Percentiles rank a stretch among this genome's conserved stretches.
Conservation (phyloP, 2,329 filamentous ascomycete genomes). For the Diaporthe eres region DNA sequence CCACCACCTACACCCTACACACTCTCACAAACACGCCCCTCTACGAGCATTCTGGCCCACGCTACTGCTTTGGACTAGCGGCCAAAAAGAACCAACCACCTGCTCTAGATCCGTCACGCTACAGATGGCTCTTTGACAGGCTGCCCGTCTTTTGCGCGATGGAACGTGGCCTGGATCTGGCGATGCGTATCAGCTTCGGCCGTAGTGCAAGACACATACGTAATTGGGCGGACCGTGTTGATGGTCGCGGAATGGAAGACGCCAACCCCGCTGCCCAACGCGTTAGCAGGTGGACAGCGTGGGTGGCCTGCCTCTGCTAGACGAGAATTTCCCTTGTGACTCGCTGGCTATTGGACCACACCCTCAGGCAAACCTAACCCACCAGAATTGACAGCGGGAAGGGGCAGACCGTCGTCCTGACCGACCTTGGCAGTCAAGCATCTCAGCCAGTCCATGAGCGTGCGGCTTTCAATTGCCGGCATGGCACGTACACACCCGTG, state of each 20-base stretch:
- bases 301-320: too few species aligned
- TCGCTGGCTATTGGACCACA: background rate
- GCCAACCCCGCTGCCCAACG: background rate
- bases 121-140: constrained; percentile 13
- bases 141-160: background rate
- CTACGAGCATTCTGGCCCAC: background rate
- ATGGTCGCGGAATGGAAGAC: background rate
- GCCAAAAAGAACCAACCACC: background rate
- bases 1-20: background rate
- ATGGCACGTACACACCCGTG: background rate
- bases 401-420: background rate
- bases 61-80: constrained; percentile 6
- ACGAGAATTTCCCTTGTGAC: constrained; percentile 1
- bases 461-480: constrained; percentile 5
- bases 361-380: constrained; percentile 13
- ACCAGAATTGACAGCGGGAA: constrained; percentile 21
- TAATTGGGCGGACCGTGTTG: background rate
- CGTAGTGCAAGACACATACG: constrained; percentile 27
- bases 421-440: background rate
- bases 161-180: constrained; percentile 25
- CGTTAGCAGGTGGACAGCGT: background rate
- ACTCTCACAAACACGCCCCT: background rate
- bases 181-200: background rate
- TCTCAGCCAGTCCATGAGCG: background rate
- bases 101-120: constrained; percentile 17